Evolutionary conservation across 495 filamentous ascomycete genomes (phyloP).

Genomic region (Aspergillus kassunensis): DNA sequence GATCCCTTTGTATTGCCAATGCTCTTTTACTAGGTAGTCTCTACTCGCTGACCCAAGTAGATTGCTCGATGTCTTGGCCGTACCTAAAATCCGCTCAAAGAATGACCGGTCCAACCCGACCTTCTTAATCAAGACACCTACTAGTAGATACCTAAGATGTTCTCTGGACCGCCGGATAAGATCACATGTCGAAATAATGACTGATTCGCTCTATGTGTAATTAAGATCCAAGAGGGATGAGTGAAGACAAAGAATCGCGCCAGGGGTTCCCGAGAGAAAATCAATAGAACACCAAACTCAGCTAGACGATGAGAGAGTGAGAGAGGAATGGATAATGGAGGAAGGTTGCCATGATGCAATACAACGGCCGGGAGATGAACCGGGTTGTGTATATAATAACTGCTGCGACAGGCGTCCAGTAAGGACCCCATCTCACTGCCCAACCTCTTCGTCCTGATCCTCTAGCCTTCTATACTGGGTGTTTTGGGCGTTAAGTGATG

Average conservation of each 20-base stretch:
- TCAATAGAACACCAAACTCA: conserved; percentile 1
- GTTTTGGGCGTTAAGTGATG: conserved; percentile 37
- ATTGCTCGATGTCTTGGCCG: too few relatives aligned
- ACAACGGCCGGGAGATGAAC: too few relatives aligned
- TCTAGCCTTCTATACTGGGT: conserved; percentile 62
- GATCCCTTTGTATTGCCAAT: too few relatives aligned
- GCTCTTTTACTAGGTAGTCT: too few relatives aligned
- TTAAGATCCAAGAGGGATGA: not conserved
- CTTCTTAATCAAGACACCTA: too few relatives aligned
- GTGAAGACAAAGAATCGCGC: not conserved
- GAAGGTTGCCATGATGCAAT: too few relatives aligned
- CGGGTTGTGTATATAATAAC: not conserved
- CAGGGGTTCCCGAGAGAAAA: not conserved
- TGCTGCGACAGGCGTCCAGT: not conserved
- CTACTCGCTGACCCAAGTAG: too few relatives aligned
- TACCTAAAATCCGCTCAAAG: too few relatives aligned
- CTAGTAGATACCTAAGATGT: not conserved
- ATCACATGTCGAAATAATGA: not conserved
- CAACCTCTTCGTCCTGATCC: conserved; percentile 55
- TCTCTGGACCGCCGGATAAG: too few relatives aligned
- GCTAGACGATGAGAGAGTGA: not conserved
- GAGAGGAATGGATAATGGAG: not conserved
- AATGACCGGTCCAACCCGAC: too few relatives aligned
- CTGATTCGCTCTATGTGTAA: conserved; percentile 5
- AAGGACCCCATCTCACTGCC: conserved; percentile 10